phyloP scores from a whole-genome alignment of 2,329 filamentous ascomycete species.

The Colletotrichum sp. region DNA sequence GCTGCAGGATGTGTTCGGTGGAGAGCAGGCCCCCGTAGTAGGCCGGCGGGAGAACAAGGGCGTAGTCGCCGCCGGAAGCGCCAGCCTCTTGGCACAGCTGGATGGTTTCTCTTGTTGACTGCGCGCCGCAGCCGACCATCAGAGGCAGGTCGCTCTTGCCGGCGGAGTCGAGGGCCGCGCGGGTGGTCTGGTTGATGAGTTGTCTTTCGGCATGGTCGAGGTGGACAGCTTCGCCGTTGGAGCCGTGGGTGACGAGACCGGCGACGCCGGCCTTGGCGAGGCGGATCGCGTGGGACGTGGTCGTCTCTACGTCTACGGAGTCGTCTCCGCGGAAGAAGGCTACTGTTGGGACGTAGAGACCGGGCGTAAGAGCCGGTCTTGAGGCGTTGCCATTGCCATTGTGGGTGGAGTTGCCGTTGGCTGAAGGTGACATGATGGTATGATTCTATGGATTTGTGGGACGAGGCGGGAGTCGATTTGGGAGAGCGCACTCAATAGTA shows the following conservation, averaged over 20 bases:
- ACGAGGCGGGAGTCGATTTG: not conserved
- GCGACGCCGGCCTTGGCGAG: conserved; percentile 68
- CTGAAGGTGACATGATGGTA: conserved; percentile 12
- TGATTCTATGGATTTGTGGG: not conserved
- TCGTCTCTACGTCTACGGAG: conserved; percentile 58
- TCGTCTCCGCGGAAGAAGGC: conserved; percentile 64
- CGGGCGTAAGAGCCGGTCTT: conserved; percentile 27
- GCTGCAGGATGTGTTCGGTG: conserved; percentile 57
- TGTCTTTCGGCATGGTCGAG: conserved; percentile 62
- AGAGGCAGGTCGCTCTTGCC: conserved; percentile 51
- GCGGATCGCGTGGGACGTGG: conserved; percentile 57
- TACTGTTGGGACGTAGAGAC: conserved; percentile 68
- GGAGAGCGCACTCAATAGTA: not conserved
- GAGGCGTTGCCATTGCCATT: not conserved
- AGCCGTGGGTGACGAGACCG: conserved; percentile 72
- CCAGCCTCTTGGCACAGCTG: conserved; percentile 63
- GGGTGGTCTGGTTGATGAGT: conserved; percentile 59
- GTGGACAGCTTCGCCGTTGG: conserved; percentile 70
- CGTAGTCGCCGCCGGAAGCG: conserved; percentile 65
- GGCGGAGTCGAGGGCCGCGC: conserved; percentile 42
- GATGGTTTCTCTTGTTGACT: conserved; percentile 68
- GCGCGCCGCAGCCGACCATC: conserved; percentile 67
- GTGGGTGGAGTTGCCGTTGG: not conserved
- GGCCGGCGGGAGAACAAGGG: conserved; percentile 64
- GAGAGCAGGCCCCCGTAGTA: conserved; percentile 65